A percentile compares a stretch with the other conserved stretches of the same genome.
These are phyloP conservation scores for Kodamaea ohmeri DNA, from an alignment of 1,139 yeast genomes.

Conservation along the genomic window DNA sequence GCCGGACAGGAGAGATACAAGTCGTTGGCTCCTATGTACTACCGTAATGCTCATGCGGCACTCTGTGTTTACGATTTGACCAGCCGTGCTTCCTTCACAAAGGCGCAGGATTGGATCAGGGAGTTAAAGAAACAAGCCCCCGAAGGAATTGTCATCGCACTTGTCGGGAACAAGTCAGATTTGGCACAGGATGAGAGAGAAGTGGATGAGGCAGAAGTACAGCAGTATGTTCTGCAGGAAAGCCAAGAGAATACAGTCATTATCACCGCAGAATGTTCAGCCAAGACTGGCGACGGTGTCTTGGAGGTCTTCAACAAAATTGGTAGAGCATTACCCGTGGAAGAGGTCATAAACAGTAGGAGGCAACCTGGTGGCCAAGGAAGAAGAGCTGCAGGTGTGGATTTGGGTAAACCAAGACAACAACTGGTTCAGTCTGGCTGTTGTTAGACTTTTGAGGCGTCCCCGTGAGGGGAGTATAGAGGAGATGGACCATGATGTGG, in stretches of 20 bases:
- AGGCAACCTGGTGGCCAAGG: slow-evolving; percentile 23
- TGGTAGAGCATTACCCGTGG: slow-evolving; percentile 46
- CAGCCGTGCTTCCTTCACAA: slow-evolving; percentile 61
- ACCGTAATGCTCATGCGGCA: slow-evolving; percentile 45
- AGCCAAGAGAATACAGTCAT: slow-evolving; percentile 28
- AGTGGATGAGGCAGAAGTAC: slow-evolving; percentile 38
- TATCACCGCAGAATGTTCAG: slow-evolving; percentile 45
- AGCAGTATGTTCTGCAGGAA: slow-evolving; percentile 32
- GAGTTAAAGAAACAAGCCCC: slow-evolving; percentile 91
- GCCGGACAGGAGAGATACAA: slow-evolving; percentile 52
- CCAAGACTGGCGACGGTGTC: slow-evolving; percentile 47
- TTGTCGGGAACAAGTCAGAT: slow-evolving; percentile 56
- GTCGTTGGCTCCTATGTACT: slow-evolving; percentile 50
- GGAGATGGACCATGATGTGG: background rate
- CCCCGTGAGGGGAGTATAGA: slow-evolving; percentile 13
- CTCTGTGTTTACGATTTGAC: slow-evolving; percentile 30
- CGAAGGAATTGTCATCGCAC: slow-evolving; percentile 60
- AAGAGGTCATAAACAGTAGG: slow-evolving; percentile 33
- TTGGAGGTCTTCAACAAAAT: slow-evolving; percentile 41
- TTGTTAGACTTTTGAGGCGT: no score
- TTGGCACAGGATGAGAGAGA: slow-evolving; percentile 48
- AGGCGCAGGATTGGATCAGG: slow-evolving; percentile 95
- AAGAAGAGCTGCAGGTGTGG: slow-evolving; percentile 35
- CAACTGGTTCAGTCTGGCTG: slow-evolving; percentile 28
- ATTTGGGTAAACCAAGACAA: slow-evolving; percentile 34